Conservation (phyloP, 768 basidiomycete species). For the Trametes punicea region DNA sequence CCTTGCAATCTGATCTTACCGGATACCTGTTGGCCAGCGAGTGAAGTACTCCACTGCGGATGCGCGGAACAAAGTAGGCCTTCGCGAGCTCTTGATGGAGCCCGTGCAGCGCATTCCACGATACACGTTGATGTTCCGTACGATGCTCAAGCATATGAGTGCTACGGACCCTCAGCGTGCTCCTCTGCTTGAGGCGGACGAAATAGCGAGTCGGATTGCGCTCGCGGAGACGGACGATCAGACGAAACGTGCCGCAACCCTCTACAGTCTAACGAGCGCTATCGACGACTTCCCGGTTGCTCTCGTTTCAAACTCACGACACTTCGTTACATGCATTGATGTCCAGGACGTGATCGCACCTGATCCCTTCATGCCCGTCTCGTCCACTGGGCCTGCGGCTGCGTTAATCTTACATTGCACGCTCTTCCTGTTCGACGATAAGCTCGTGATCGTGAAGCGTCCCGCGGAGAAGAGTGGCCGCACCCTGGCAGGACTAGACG, state of each 20-base stretch:
- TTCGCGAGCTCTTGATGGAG: conserved; percentile 92
- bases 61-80: conserved; percentile 73
- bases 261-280: conserved; percentile 79
- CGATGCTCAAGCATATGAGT: conserved; percentile 88
- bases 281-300: conserved; percentile 91
- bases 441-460: conserved; percentile 87
- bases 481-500: conserved; percentile 70
- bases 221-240: conserved; percentile 89
- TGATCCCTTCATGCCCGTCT: conserved; percentile 30
- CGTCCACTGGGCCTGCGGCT: conserved; percentile 39
- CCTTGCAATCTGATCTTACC: background rate
- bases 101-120: conserved; percentile 95
- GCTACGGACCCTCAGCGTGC: conserved; percentile 72
- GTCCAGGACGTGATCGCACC: conserved; percentile 77
- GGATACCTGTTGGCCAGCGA: conserved; percentile 44
- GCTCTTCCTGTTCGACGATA: conserved; percentile 92
- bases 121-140: conserved; percentile 89
- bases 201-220: conserved; percentile 87
- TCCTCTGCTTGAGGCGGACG: conserved; percentile 80
- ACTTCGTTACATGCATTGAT: conserved; percentile 90
- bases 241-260: conserved; percentile 83
- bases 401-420: conserved; percentile 66
- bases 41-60: conserved; percentile 84
- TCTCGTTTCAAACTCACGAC: conserved; percentile 84
- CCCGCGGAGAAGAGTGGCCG: conserved; percentile 74